Evolutionary conservation across 352 stramenopile species (phyloP).

Genomic region (Peronospora belbahrii): DNA sequence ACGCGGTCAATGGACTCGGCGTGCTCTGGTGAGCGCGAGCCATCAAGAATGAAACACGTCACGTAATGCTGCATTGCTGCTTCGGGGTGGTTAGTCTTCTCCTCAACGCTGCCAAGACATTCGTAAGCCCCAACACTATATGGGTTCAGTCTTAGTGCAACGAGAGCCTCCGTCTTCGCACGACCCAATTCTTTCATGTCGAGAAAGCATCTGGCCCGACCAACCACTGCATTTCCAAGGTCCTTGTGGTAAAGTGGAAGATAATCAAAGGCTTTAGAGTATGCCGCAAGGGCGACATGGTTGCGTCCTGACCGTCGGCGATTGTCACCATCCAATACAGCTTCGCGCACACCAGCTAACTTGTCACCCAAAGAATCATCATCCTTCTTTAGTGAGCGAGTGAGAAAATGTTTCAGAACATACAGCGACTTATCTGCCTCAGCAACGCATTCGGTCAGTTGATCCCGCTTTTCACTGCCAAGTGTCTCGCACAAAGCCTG

Average conservation of each 20-base stretch:
- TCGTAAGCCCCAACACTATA: conserved; percentile 66
- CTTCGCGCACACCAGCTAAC: conserved; percentile 39
- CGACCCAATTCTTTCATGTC: conserved; percentile 37
- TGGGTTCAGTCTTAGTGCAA: conserved; percentile 52
- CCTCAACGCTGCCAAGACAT: conserved; percentile 55
- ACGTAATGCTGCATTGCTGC: conserved; percentile 80
- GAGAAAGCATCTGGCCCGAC: conserved; percentile 52
- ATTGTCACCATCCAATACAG: conserved; percentile 56
- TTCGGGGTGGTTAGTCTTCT: conserved; percentile 40
- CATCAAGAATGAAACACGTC: conserved; percentile 74
- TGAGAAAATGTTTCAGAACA: conserved; percentile 64
- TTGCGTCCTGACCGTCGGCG: conserved; percentile 38
- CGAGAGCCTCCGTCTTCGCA: conserved; percentile 34
- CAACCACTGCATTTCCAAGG: conserved; percentile 46
- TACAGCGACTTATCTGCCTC: conserved; percentile 47
- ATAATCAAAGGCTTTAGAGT: conserved; percentile 49
- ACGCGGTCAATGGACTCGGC: conserved; percentile 70
- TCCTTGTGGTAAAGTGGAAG: conserved; percentile 64
- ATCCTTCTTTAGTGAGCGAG: conserved; percentile 41
- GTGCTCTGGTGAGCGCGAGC: conserved; percentile 57
- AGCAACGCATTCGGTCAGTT: conserved; percentile 23
- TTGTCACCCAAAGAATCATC: conserved; percentile 45
- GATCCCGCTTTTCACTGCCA: conserved; percentile 22
- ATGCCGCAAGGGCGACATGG: conserved; percentile 48
- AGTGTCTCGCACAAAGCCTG: conserved; percentile 69